phyloP scores from a whole-genome alignment of 1,139 yeast genomes.

The Diutina pseudorugosa region DNA sequence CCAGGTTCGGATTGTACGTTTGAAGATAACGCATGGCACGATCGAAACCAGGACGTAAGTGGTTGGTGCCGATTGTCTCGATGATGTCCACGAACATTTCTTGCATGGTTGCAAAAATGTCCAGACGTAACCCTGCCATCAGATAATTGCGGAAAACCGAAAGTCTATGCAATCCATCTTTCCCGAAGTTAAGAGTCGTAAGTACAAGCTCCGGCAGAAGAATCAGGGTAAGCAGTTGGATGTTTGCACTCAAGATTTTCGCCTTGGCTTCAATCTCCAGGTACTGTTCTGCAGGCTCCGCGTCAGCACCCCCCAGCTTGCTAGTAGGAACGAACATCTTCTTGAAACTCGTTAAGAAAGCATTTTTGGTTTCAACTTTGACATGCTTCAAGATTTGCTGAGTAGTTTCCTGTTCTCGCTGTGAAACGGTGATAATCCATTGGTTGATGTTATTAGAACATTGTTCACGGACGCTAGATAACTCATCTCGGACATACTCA shows the following conservation, averaged over 20 bases:
- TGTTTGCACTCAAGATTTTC: constrained; percentile 30
- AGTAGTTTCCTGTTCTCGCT: constrained; percentile 29
- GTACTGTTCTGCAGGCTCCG: constrained; percentile 14
- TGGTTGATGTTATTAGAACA: constrained; percentile 17
- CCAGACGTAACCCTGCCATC: constrained; percentile 20
- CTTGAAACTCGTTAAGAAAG: constrained; percentile 45
- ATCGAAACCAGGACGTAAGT: constrained; percentile 70
- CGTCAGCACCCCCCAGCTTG: constrained; percentile 6
- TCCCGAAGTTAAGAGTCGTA: constrained; percentile 28
- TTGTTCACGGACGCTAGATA: constrained; percentile 17
- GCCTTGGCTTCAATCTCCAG: constrained; percentile 34
- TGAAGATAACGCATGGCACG: constrained; percentile 63
- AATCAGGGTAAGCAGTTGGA: constrained; percentile 27
- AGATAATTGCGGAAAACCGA: constrained; percentile 22
- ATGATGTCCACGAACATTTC: constrained; percentile 57
- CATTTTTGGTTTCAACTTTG: constrained; percentile 29
- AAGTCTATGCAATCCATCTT: constrained; percentile 21
- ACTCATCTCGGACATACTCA: constrained; percentile 39
- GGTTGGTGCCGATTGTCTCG: constrained; percentile 54
- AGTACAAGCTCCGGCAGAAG: constrained; percentile 31
- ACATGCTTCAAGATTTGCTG: constrained; percentile 29
- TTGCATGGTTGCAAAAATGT: constrained; percentile 29
- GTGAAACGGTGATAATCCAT: constrained; percentile 25
- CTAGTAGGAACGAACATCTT: constrained; percentile 40
- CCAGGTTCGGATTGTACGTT: constrained; percentile 37